Evolutionary conservation across 768 basidiomycete genomes (phyloP), one percentile per base, ranked within the genome.

Genomic region (Suillus sp.): DNA sequence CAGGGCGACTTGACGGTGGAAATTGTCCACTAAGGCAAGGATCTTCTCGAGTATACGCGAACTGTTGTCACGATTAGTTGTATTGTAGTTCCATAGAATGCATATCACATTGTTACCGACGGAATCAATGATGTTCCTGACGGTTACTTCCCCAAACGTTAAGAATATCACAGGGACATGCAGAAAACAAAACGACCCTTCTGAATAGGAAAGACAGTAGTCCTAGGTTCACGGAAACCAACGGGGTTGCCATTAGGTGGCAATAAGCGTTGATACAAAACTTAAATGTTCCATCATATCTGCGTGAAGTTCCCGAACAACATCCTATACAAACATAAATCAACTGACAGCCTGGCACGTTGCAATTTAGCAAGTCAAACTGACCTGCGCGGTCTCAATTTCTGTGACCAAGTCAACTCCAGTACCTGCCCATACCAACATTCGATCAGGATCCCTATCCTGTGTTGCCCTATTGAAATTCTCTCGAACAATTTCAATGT

Each of bases 1-100:
- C 93, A 96, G 78, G 95, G 95, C 54, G 96, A 98, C 75, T 80
- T 97, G 72, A 86, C 87, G 32, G 90, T 92, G 61, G 95, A 96
- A 78, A 96, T 97, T 69, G 86, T 88, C 59, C 90, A 92, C 71
- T 90, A 68, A 79, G 62, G 25, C 43, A 62, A 60, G 58, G 14
- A 30, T 60, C 45, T 57, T 45, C 60, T 59, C 59, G 51, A 54
- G 54, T 20, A 62, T 64, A 48, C 50, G 55, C 42, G 56, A 59
- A 60, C 54, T 63, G 59, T 32, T 66, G 62, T 69, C 59, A 60
- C 64, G 38, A 57, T 67, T 70, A 68, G 65, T 61, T 69, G 69
- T 70, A 64, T 69, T 57, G 66, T 61, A 64, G 68, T 56, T 60
- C 40, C 51, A 59, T 54, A 38, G 38, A 63, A 22, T n/a, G 18